A percentile compares a stretch with the other conserved stretches of the same genome.
These are phyloP conservation scores for Ocimum tenuiflorum DNA, from an alignment of 257 asterid genomes.

Conservation along the genomic window DNA sequence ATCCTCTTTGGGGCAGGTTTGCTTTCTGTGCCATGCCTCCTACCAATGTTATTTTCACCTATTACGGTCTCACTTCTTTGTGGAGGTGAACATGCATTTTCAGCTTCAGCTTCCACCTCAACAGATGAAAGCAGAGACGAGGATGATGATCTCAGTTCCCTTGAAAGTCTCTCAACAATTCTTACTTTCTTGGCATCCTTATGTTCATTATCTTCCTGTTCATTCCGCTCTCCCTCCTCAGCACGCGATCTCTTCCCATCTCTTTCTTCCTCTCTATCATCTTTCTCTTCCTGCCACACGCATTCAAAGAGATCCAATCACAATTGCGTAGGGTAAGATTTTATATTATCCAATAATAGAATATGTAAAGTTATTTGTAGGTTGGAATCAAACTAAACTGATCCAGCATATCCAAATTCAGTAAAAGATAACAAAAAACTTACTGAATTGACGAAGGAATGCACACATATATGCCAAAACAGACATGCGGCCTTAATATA, in stretches of 20 bases:
- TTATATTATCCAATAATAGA: neutral
- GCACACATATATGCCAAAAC: neutral
- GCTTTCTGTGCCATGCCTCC: too few species aligned
- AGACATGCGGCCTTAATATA: neutral
- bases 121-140: slow-evolving; percentile 23
- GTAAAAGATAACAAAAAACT: neutral
- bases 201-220: slow-evolving; percentile 35
- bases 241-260: slow-evolving; percentile 30
- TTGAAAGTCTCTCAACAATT: slow-evolving; percentile 27
- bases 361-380: neutral
- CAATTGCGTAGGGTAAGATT: neutral
- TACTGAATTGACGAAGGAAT: neutral
- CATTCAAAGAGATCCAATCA: slow-evolving; percentile 13
- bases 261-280: slow-evolving; percentile 28
- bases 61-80: slow-evolving; percentile 18
- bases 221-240: slow-evolving; percentile 31
- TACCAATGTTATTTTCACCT: slow-evolving; percentile 7
- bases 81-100: slow-evolving; percentile 25
- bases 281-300: slow-evolving; percentile 35
- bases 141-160: slow-evolving; percentile 24
- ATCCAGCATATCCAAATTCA: neutral
- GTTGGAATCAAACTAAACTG: neutral
- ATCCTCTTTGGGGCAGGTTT: too few species aligned
- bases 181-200: slow-evolving; percentile 43
- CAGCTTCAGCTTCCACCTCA: slow-evolving; percentile 32